Conservation (phyloP, 2,329 filamentous ascomycete species). For the Talaromyces sp. region DNA sequence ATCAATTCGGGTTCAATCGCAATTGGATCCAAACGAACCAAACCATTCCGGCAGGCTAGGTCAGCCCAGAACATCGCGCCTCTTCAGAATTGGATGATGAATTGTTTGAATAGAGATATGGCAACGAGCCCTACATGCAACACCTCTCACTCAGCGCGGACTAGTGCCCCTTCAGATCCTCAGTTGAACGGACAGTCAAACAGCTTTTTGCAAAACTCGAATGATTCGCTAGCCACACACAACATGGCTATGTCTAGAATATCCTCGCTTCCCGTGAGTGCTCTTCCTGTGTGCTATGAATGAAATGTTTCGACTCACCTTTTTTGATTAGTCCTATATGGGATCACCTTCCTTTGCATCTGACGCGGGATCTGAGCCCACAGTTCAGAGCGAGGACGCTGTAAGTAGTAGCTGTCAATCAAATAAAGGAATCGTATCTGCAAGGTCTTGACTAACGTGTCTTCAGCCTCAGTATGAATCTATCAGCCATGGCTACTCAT, state of each 20-base stretch:
- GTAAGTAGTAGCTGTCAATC: constrained; percentile 3
- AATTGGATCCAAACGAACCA: not conserved
- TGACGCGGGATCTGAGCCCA: not conserved
- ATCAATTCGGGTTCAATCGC: not conserved
- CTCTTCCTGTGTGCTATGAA: not conserved
- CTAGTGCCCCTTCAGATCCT: not conserved
- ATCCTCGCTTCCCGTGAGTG: constrained; percentile 4
- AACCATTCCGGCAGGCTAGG: not conserved
- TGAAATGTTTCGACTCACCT: not conserved
- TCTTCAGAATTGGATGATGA: not conserved
- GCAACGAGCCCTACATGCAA: not conserved
- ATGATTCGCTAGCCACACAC: not conserved
- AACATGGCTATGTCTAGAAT: constrained; percentile 1
- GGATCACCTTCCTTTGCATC: constrained; percentile 6
- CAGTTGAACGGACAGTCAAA: constrained; percentile 8
- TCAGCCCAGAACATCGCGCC: not conserved
- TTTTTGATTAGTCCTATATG: not conserved
- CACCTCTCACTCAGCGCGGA: not conserved
- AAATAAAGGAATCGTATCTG: not conserved
- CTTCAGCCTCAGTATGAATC: constrained; percentile 4
- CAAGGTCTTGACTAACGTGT: not conserved
- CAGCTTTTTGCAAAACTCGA: not conserved
- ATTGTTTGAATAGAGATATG: not conserved
- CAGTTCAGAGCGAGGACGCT: constrained; percentile 4
- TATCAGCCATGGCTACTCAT: not conserved